Conservation (phyloP, 768 basidiomycete genomes). For the Hysterangium stoloniferum region DNA sequence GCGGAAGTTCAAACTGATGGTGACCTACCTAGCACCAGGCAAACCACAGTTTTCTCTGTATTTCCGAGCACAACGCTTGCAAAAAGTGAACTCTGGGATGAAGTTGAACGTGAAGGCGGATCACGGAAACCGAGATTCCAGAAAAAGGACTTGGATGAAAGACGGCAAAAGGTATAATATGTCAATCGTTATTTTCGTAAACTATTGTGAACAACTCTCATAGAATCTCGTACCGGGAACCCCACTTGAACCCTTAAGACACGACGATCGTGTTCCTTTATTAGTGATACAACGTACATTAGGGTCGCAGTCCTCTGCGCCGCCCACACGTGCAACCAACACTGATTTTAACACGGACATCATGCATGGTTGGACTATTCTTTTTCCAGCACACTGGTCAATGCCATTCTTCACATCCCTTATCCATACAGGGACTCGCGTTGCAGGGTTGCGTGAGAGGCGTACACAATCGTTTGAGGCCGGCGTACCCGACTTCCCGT, state of each 20-base stretch:
- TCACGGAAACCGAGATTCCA: constrained; percentile 54
- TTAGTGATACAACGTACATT: constrained; percentile 77
- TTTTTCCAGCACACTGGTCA: constrained; percentile 83
- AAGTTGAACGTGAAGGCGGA: constrained; percentile 40
- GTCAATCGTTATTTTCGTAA: constrained; percentile 10
- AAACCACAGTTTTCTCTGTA: constrained; percentile 26
- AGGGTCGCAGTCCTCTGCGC: constrained; percentile 18
- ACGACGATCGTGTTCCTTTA: constrained; percentile 80
- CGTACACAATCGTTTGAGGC: constrained; percentile 79
- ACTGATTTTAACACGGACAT: constrained; percentile 29
- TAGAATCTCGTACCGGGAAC: constrained; percentile 78
- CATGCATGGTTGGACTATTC: constrained; percentile 81
- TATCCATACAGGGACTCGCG: constrained; percentile 71
- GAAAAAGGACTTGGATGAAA: constrained; percentile 81
- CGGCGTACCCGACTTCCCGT: constrained; percentile 67
- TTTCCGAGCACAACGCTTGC: constrained; percentile 56
- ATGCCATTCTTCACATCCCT: constrained; percentile 87
- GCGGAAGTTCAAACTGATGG: constrained; percentile 23
- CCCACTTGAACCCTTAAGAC: constrained; percentile 49
- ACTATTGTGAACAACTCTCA: neutral
- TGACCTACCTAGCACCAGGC: constrained; percentile 17
- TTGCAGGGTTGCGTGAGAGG: constrained; percentile 80
- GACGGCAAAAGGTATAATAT: constrained; percentile 69
- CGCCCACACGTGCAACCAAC: constrained; percentile 14
- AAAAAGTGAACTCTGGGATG: constrained; percentile 69